Base-by-base conservation (phyloP, 805 yeast species). In the Ogataea neopini region DNA sequence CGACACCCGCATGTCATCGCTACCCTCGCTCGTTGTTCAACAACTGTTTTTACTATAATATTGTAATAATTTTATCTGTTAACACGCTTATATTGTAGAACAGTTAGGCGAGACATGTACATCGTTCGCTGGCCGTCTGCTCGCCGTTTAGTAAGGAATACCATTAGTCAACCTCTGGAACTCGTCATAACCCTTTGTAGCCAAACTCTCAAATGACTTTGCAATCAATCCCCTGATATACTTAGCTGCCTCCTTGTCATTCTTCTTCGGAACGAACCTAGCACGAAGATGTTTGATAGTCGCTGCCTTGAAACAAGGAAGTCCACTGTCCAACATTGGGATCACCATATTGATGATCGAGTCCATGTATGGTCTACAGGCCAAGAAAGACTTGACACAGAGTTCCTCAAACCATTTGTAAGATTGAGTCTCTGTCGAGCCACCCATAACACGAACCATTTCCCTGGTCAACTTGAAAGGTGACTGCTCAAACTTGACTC, bases 391-490 rank as follows among this genome's bases (percentile, higher is more conserved):
- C 65, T 92, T 91, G 46, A 95, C 86, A 68, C 97, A 92, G 41
- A 92, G 75, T 62, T 92, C 98, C 68, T 94, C 97, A 70, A 90
- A 94, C 90, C 97, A 88, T 56, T 74, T 75, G 70, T 83, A 94
- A 0, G 97, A 91, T 63, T 88, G 96, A 0, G 98, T 88, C 28
- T 79, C 75, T 19, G 80, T 75, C 14, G 81, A 77, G 0, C 98
- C 98, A n/a, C 99, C 99, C 84, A 94, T 81, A 1, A 94, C 97
- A 63, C 81, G 79, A 4, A 94, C 86, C 99, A 95, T 94, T 62
- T 94, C 99, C 58, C 85, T 87, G 3, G 99, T 94, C 54, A 94
- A 77, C 64, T 94, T 94, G 75, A 94, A 94, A 10, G 99, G 98
- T 1, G 96, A 96, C n/a, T 89, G 96, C 61, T 94, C 99, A 64